Evolutionary conservation across 768 basidiomycete genomes (phyloP).

Genomic region (Chalciporus pseudorubinellus): DNA sequence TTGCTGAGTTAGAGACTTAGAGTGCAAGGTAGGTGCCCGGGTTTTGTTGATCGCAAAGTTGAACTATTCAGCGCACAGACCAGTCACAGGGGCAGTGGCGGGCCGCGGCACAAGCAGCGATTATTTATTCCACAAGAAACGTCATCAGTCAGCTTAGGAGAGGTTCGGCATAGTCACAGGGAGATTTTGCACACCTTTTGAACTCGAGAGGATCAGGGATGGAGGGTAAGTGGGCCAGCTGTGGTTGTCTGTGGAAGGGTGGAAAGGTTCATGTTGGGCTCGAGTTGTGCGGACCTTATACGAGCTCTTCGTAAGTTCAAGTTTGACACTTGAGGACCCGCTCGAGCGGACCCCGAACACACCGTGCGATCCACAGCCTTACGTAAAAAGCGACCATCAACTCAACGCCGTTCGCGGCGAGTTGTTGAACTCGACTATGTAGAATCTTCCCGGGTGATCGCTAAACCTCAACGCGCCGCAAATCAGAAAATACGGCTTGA

Average conservation of each 20-base stretch:
- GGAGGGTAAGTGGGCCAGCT: constrained; percentile 17
- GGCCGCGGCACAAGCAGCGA: neutral
- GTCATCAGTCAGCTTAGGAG: constrained; percentile 7
- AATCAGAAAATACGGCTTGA: too few species aligned
- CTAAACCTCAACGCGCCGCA: too few species aligned
- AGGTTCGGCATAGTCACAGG: neutral
- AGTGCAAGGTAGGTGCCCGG: constrained; percentile 6
- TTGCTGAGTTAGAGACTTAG: constrained; percentile 23
- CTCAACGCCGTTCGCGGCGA: constrained; percentile 1
- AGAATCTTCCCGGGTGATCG: too few species aligned
- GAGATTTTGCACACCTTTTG: constrained; percentile 9
- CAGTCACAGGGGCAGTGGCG: constrained; percentile 31
- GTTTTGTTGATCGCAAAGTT: constrained; percentile 16
- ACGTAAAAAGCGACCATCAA: constrained; percentile 18
- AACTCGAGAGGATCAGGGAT: constrained; percentile 7
- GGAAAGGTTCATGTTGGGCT: constrained; percentile 50
- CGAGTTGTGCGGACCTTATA: constrained; percentile 60
- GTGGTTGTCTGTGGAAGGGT: constrained; percentile 41
- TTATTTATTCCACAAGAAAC: neutral
- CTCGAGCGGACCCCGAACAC: constrained; percentile 30
- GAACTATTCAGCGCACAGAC: constrained; percentile 26
- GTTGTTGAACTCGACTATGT: neutral
- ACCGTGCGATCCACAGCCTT: constrained; percentile 3
- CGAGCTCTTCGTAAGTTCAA: constrained; percentile 29
- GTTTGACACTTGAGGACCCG: constrained; percentile 26